phyloP scores from a whole-genome alignment of 371 early-diverging fungal genomes.

The Syncephalastrum monosporum region DNA sequence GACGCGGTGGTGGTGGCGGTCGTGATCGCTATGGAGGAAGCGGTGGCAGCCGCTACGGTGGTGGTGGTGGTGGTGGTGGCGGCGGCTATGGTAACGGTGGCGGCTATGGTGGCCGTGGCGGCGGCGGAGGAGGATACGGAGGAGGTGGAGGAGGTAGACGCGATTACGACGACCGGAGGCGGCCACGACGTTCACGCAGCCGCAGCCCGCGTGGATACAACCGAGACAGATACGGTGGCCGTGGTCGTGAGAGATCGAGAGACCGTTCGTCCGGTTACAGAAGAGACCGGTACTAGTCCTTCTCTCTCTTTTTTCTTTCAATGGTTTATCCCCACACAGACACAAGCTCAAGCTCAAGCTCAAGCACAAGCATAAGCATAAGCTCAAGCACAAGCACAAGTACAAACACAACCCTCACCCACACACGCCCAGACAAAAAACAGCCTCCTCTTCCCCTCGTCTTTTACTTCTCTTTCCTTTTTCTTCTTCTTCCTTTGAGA shows the following conservation, averaged over 20 bases:
- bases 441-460: background rate
- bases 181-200: slow-evolving; percentile 44
- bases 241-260: slow-evolving; percentile 52
- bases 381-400: background rate
- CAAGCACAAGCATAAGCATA: too few species aligned
- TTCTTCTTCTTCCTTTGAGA: slow-evolving; percentile 6
- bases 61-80: slow-evolving; percentile 18
- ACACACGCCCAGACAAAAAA: background rate
- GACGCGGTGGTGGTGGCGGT: slow-evolving; percentile 17
- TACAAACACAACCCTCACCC: background rate
- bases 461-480: slow-evolving; percentile 2
- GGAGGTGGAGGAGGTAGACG: slow-evolving; percentile 33
- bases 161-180: slow-evolving; percentile 36
- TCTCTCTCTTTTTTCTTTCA: slow-evolving; percentile 1
- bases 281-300: slow-evolving; percentile 55
- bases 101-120: slow-evolving; percentile 27
- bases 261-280: slow-evolving; percentile 31
- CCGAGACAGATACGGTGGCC: slow-evolving; percentile 40
- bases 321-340: slow-evolving; percentile 4
- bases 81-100: slow-evolving; percentile 7
- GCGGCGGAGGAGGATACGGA: slow-evolving; percentile 32
- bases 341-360: background rate
- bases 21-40: slow-evolving; percentile 31
- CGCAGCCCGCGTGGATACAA: slow-evolving; percentile 41
- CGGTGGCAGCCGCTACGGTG: slow-evolving; percentile 26